Evolutionary conservation across 108 stramenopile species (phyloP).

Genomic region (Nitzschia sp.): DNA sequence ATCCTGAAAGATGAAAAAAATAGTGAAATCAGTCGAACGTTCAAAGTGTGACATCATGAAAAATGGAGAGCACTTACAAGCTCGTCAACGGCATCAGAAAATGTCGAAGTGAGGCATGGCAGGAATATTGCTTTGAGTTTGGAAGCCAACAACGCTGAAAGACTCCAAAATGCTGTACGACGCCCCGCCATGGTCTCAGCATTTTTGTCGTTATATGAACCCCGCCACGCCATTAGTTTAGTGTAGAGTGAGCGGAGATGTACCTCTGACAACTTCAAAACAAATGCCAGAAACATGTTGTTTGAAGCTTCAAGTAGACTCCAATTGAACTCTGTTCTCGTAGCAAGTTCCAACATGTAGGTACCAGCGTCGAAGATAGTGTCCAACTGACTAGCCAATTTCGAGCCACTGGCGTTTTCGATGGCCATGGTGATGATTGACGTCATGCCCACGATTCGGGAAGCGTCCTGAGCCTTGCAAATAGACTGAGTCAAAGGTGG

Average conservation of each 20-base stretch:
- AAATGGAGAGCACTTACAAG: constrained; percentile 41
- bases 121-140: constrained; percentile 73
- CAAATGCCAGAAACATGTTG: constrained; percentile 60
- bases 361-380: constrained; percentile 57
- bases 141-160: constrained; percentile 62
- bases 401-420: constrained; percentile 46
- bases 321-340: constrained; percentile 11
- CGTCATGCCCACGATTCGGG: background rate
- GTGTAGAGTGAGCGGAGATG: constrained; percentile 79
- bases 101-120: constrained; percentile 71
- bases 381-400: constrained; percentile 50
- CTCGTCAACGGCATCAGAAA: constrained; percentile 69
- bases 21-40: background rate
- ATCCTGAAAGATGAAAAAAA: constrained; percentile 17
- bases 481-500: constrained; percentile 2
- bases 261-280: constrained; percentile 82
- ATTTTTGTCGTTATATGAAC: constrained; percentile 40
- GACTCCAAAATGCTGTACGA: constrained; percentile 71
- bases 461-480: constrained; percentile 29
- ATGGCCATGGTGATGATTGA: constrained; percentile 51
- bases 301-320: constrained; percentile 46
- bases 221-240: constrained; percentile 75
- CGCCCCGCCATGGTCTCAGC: constrained; percentile 18
- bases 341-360: constrained; percentile 46
- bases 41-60: background rate